A percentile compares a stretch with the other conserved stretches of the same genome.
Conservation (phyloP, 2,329 filamentous ascomycete genomes). For the Achaetomium macrosporum region DNA sequence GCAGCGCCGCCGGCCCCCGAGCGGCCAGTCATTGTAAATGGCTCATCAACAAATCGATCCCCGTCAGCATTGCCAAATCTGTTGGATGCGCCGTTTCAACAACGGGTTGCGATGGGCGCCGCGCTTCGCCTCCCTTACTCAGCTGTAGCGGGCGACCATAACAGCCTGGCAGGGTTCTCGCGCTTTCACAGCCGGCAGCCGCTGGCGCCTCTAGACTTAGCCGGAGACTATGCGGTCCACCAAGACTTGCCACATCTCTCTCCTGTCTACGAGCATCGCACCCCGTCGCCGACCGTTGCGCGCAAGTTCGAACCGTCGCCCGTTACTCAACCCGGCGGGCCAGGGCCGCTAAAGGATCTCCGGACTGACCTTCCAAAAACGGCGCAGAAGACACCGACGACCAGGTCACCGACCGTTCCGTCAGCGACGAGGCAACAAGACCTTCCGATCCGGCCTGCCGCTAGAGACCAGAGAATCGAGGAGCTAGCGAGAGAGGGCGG, state of each 20-base stretch:
- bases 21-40: conserved; percentile 47
- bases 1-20: conserved; percentile 32
- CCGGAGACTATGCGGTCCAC: conserved; percentile 37
- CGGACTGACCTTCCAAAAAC: conserved; percentile 20
- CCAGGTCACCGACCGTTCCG: conserved; percentile 10
- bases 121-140: conserved; percentile 24
- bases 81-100: conserved; percentile 28
- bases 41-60: conserved; percentile 22
- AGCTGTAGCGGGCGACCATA: conserved; percentile 26
- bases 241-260: conserved; percentile 54
- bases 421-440: conserved; percentile 26
- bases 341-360: conserved; percentile 19
- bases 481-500: conserved; percentile 43
- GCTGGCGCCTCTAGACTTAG: conserved; percentile 52
- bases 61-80: conserved; percentile 14
- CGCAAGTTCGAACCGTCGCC: conserved; percentile 45
- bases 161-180: conserved; percentile 28
- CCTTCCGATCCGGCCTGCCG: conserved; percentile 20
- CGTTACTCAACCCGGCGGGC: conserved; percentile 7
- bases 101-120: conserved; percentile 28
- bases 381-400: conserved; percentile 16
- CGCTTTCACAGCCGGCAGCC: conserved; percentile 35
- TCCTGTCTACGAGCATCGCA: conserved; percentile 68
- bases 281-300: conserved; percentile 59
- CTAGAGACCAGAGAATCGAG: conserved; percentile 34